Evolutionary conservation across 306 rosid genomes (phyloP).

Genomic region (Pyrus pyrifolia): DNA sequence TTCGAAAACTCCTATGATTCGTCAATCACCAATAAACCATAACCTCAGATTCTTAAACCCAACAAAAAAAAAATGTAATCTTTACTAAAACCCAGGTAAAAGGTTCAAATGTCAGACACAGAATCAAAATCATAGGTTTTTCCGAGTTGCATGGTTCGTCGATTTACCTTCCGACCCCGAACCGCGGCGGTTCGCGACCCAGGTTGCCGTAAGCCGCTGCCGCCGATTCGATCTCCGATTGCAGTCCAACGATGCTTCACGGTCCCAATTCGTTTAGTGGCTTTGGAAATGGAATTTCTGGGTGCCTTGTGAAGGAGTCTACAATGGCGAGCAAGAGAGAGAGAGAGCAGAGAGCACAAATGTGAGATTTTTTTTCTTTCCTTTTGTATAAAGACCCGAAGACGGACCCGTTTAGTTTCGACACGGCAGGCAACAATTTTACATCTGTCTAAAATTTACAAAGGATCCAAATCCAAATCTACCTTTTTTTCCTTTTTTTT

Average conservation of each 20-base stretch:
- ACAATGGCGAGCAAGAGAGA: neutral
- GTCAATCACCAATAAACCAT: neutral
- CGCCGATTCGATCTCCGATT: neutral
- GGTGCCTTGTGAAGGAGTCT: constrained; percentile 14
- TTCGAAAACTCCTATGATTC: neutral
- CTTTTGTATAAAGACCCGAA: neutral
- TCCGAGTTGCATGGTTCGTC: neutral
- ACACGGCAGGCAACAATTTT: neutral
- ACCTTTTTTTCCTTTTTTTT: too few species aligned
- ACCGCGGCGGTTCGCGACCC: neutral
- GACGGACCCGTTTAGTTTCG: neutral
- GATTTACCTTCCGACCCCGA: neutral
- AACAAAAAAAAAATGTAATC: neutral
- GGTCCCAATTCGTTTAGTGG: neutral
- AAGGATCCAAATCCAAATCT: too few species aligned
- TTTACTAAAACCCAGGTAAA: neutral
- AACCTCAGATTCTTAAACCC: neutral
- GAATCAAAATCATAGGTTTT: neutral
- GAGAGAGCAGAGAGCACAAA: neutral
- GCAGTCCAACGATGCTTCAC: neutral
- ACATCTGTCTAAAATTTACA: neutral
- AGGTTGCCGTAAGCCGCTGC: neutral
- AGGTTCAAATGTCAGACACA: neutral
- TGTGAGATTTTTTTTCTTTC: neutral
- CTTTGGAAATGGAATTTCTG: neutral